Conservation (phyloP, 2,329 filamentous ascomycete genomes). For the Botryotinia calthae region DNA sequence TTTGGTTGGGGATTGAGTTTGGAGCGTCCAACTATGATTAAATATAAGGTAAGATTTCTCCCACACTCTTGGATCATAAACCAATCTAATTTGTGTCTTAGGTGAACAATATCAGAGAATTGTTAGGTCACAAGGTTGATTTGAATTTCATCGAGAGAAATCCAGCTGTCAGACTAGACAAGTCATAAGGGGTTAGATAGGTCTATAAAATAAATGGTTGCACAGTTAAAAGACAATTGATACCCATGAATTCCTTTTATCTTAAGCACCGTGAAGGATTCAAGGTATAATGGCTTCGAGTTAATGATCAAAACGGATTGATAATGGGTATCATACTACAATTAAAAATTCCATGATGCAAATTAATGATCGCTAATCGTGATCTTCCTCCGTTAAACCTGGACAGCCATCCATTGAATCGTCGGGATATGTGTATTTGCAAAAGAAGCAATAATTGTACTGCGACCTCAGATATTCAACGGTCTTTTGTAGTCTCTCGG, state of each 20-base stretch:
- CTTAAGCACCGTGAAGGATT: neutral
- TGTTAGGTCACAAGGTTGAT: conserved; percentile 90
- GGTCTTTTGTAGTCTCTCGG: conserved; percentile 64
- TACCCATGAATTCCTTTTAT: neutral
- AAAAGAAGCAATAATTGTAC: conserved; percentile 92
- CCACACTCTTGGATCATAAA: too few species aligned
- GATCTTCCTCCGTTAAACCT: conserved; percentile 81
- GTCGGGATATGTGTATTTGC: conserved; percentile 78
- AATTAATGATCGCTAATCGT: conserved; percentile 47
- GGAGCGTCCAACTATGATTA: conserved; percentile 86
- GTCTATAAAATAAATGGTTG: conserved; percentile 8
- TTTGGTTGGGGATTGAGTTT: conserved; percentile 92
- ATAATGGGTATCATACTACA: conserved; percentile 34
- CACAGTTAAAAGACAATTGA: conserved; percentile 5
- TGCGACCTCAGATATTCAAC: conserved; percentile 67
- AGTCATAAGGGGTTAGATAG: conserved; percentile 29
- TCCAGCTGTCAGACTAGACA: conserved; percentile 74
- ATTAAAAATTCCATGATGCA: conserved; percentile 12
- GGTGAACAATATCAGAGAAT: conserved; percentile 54
- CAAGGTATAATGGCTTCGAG: neutral
- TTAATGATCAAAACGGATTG: neutral
- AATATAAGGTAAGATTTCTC: conserved; percentile 35
- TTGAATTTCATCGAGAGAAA: conserved; percentile 89
- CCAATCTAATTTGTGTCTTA: conserved; percentile 36
- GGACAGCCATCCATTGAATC: conserved; percentile 82